Percentiles rank a stretch among this genome's conserved stretches.
phyloP scores from a whole-genome alignment of 495 filamentous ascomycete species.

The Gamarada debralockiae region DNA sequence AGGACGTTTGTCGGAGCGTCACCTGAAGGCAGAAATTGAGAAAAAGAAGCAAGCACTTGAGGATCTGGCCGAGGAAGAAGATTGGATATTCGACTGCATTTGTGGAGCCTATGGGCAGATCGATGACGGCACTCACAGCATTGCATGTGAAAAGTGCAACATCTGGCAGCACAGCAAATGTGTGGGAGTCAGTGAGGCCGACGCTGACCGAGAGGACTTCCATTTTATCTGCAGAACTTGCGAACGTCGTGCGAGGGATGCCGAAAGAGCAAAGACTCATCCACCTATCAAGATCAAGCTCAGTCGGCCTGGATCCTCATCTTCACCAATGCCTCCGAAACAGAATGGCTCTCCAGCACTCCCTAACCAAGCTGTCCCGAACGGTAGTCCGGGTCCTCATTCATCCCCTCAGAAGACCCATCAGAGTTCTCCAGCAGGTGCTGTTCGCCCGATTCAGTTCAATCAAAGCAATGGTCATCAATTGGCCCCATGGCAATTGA shows the following conservation, averaged over 20 bases:
- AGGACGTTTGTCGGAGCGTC: conserved; percentile 70
- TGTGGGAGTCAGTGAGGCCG: conserved; percentile 68
- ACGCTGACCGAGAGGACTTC: conserved; percentile 83
- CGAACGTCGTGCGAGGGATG: conserved; percentile 59
- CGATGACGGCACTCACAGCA: conserved; percentile 88
- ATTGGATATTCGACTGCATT: conserved; percentile 93
- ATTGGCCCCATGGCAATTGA: conserved; percentile 1
- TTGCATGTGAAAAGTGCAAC: conserved; percentile 93
- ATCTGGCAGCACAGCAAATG: conserved; percentile 97
- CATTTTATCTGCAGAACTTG: conserved; percentile 84
- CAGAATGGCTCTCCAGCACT: conserved; percentile 12
- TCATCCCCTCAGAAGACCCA: conserved; percentile 9
- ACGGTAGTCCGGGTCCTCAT: conserved; percentile 4
- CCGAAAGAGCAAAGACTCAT: conserved; percentile 40
- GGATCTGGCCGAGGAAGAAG: conserved; percentile 65
- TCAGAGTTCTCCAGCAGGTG: not conserved
- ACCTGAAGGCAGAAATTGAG: conserved; percentile 73
- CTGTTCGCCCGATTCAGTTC: not conserved
- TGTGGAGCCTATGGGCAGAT: conserved; percentile 88
- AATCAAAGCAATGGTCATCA: conserved; percentile 1
- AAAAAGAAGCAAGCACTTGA: conserved; percentile 69
- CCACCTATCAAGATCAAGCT: conserved; percentile 70
- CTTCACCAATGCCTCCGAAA: conserved; percentile 11
- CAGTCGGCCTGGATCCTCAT: conserved; percentile 50
- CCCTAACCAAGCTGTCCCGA: not conserved